Conservation (phyloP, 352 stramenopile genomes). For the Globisporangium acanthophoron region DNA sequence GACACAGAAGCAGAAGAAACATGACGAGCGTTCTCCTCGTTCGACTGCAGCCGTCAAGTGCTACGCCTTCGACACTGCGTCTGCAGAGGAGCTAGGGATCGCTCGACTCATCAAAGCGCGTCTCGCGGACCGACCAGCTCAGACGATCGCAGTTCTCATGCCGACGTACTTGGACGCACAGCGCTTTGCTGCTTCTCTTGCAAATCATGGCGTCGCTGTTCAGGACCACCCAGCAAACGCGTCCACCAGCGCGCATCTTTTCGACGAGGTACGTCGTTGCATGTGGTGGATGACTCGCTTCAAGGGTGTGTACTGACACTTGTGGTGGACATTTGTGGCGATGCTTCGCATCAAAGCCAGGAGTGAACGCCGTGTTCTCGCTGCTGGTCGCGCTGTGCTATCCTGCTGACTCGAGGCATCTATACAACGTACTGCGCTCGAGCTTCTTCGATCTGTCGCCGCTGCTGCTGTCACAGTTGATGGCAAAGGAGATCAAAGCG, state of each 20-base stretch:
- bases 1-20: neutral
- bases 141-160: constrained; percentile 26
- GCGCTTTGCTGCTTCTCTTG: constrained; percentile 29
- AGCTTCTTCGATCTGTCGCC: constrained; percentile 52
- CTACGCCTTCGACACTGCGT: constrained; percentile 13
- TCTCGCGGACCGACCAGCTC: constrained; percentile 2
- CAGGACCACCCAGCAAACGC: constrained; percentile 2
- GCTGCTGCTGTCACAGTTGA: constrained; percentile 49
- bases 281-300: neutral
- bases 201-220: constrained; percentile 27
- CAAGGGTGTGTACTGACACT: neutral
- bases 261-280: constrained; percentile 17
- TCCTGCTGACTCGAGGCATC: constrained; percentile 59
- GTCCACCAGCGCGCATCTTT: constrained; percentile 11
- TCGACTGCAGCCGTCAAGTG: constrained; percentile 8
- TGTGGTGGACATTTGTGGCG: neutral
- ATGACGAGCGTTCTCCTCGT: neutral
- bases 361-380: constrained; percentile 59
- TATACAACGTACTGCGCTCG: constrained; percentile 78
- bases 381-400: constrained; percentile 59
- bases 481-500: constrained; percentile 53
- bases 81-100: constrained; percentile 17
- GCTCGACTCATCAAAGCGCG: constrained; percentile 8
- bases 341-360: constrained; percentile 18
- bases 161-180: constrained; percentile 31